Evolutionary conservation across 192 early-diverging fungal species (phyloP), one percentile per base, ranked within the genome.

Genomic region (Diversispora eburnea): DNA sequence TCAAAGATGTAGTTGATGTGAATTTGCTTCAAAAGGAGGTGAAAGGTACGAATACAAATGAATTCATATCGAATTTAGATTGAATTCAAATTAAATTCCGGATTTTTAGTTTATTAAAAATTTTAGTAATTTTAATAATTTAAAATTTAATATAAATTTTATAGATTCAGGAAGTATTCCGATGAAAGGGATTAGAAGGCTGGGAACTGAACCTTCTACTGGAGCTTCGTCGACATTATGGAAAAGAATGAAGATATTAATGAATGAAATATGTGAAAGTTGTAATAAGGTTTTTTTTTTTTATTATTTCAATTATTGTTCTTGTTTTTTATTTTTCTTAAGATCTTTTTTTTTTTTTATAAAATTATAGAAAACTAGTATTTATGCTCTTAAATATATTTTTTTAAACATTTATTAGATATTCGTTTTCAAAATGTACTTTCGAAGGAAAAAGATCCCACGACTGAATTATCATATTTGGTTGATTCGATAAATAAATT

Each of bases 261-360:
- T 87, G 79, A 72, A 84, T 47, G 72, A 78, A 33, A 84, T 87
- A 78, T 75, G 82, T 39, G 81, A 82, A 43, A 77, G 78, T 25
- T 87, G 84, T 64, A 80, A 78, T 56, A 87, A 87, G 81, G 84
- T 87, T 66, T 19, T 33, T 68, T n/a, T n/a, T 33, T n/a, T n/a
- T 54, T 49, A 55, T 69, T 69, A 22, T 39, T 69, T 12, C 25
- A 33, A 33, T 33, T 33, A 33, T 33, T 33, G 2, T 33, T 33
- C 25, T 33, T 33, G 25, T 33, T 33, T 33, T 33, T 33, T 1
- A 33, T 33, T 33, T 33, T 33, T 1, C 25, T 33, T 33, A 33
- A 33, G 25, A 33, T 33, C n/a, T n/a, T 33, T 33, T 33, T 33
- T 33, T 33, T 41, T 43, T 17, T 3, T 64, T 22, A 7, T 15